These are phyloP conservation scores for Chrysoporthe puriensis DNA, from an alignment of 2,329 filamentous ascomycete species.

Conservation along the genomic window DNA sequence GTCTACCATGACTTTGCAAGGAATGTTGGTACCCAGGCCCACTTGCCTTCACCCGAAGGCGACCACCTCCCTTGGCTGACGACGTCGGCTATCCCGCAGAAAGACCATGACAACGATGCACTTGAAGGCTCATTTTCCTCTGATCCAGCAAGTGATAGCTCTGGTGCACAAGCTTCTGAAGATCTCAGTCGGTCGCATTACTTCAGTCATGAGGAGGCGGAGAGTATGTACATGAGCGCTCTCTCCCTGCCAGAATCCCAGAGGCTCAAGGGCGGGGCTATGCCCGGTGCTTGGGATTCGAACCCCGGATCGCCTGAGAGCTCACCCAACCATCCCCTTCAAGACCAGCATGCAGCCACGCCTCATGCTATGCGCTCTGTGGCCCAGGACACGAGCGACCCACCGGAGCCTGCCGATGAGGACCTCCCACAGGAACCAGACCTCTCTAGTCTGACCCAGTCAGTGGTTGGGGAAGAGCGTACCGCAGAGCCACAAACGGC, in stretches of 20 bases:
- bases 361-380: background rate
- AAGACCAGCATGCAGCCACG: conserved; percentile 10
- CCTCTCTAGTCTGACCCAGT: background rate
- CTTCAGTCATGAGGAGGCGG: conserved; percentile 78
- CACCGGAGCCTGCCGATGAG: background rate
- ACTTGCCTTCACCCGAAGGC: conserved; percentile 32
- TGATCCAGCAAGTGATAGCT: conserved; percentile 36
- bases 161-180: conserved; percentile 41
- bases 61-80: conserved; percentile 38
- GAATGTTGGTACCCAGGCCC: background rate
- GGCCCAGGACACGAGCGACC: background rate
- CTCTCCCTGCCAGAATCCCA: conserved; percentile 54
- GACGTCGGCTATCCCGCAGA: background rate
- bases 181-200: conserved; percentile 65
- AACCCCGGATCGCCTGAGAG: conserved; percentile 35
- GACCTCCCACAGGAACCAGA: background rate
- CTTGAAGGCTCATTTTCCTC: conserved; percentile 32
- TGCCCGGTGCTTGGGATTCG: conserved; percentile 59
- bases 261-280: conserved; percentile 37
- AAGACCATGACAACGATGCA: background rate
- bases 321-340: conserved; percentile 30
- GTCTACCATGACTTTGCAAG: conserved; percentile 44
- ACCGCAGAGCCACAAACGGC: background rate
- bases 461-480: background rate
- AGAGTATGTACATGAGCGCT: conserved; percentile 86